These are phyloP conservation scores for Daedalea quercina DNA, from an alignment of 768 basidiomycete species.

Conservation along the genomic window DNA sequence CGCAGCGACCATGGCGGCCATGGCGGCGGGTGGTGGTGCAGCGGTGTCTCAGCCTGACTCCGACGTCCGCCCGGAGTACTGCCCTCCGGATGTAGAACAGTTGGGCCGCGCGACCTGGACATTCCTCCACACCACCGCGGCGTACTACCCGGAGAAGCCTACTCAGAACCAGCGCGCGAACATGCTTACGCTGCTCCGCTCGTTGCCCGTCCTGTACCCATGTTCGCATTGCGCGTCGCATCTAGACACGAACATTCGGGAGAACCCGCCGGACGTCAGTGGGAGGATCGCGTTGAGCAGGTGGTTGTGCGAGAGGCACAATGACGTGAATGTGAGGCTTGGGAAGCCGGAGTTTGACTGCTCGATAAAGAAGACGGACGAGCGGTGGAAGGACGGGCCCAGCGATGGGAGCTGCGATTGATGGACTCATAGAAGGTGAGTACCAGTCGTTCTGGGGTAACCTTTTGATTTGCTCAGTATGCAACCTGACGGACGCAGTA, in stretches of 20 bases:
- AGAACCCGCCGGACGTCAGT: conserved; percentile 72
- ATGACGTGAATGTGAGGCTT: conserved; percentile 82
- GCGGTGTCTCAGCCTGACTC: conserved; percentile 19
- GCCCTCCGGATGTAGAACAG: conserved; percentile 86
- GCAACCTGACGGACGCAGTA: too few relatives aligned
- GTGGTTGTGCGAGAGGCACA: conserved; percentile 92
- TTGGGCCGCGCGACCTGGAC: conserved; percentile 95
- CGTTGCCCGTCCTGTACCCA: conserved; percentile 82
- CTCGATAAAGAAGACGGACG: conserved; percentile 51
- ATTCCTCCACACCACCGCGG: conserved; percentile 91
- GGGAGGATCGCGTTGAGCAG: conserved; percentile 58
- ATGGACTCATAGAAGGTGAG: too few relatives aligned
- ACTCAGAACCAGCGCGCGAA: conserved; percentile 68
- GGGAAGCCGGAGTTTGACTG: conserved; percentile 87
- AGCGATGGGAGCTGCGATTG: conserved; percentile 72
- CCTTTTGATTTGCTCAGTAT: too few relatives aligned
- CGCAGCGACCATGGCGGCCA: conserved; percentile 24
- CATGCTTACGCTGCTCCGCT: conserved; percentile 75
- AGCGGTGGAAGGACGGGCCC: conserved; percentile 92
- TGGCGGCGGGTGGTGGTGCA: conserved; percentile 26
- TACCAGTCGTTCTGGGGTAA: too few relatives aligned
- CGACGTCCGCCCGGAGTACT: conserved; percentile 49
- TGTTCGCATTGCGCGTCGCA: conserved; percentile 82
- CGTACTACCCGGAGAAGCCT: conserved; percentile 88
- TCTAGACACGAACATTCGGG: conserved; percentile 63